Conservation (phyloP, 2,329 filamentous ascomycete species). For the Alternaria gansuensis region DNA sequence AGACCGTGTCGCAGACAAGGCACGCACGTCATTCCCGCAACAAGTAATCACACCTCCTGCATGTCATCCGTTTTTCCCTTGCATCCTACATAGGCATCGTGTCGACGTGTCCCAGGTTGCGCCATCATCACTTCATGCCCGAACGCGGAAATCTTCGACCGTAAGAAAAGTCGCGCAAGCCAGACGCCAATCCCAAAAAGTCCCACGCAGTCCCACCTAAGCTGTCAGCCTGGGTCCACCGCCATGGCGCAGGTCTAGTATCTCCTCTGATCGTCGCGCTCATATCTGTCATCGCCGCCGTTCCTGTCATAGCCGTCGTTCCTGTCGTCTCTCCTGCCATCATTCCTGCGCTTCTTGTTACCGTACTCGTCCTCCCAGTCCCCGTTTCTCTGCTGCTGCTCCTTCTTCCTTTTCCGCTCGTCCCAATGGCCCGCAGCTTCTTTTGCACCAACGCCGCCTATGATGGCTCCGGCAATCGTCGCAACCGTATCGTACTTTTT, state of each 20-base stretch:
- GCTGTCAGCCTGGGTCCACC: constrained; percentile 6
- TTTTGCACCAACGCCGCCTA: constrained; percentile 47
- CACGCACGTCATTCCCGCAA: constrained; percentile 22
- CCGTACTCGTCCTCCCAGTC: constrained; percentile 24
- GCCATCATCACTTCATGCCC: not conserved
- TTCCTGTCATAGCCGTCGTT: constrained; percentile 10
- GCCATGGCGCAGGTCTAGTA: not conserved
- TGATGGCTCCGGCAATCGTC: constrained; percentile 48
- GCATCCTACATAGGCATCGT: constrained; percentile 4
- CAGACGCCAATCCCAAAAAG: constrained; percentile 3
- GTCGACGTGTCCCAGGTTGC: not conserved
- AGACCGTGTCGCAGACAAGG: constrained; percentile 25
- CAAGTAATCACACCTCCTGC: constrained; percentile 8
- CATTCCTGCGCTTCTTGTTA: constrained; percentile 5
- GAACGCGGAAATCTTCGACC: not conserved
- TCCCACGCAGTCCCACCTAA: not conserved
- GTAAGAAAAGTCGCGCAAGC: not conserved
- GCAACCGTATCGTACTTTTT: constrained; percentile 43
- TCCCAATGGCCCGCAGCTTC: constrained; percentile 41
- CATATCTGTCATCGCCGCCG: constrained; percentile 12
- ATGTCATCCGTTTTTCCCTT: constrained; percentile 2
- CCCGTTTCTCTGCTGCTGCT: constrained; percentile 12
- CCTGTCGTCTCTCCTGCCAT: constrained; percentile 8
- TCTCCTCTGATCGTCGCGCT: constrained; percentile 6
- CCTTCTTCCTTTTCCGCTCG: constrained; percentile 19